phyloP scores from a whole-genome alignment of 805 yeast genomes.

The Candida odintsovae region DNA sequence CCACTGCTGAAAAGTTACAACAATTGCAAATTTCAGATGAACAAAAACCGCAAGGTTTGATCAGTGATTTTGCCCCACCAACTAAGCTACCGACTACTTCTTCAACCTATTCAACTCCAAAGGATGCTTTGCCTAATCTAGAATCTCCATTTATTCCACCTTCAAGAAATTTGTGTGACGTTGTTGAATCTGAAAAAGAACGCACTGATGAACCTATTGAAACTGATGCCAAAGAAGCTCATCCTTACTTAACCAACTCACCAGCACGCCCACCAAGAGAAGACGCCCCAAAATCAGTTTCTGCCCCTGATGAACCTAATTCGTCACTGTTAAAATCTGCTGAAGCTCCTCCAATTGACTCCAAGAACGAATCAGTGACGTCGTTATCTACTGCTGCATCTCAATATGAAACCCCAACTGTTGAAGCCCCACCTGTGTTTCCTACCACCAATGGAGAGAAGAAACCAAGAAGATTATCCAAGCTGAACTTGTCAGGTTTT shows the following conservation, averaged over 20 bases:
- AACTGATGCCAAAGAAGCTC: background rate
- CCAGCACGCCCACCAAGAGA: conserved; percentile 8
- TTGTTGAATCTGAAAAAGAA: background rate
- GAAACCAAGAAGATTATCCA: conserved; percentile 7
- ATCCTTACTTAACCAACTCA: conserved; percentile 16
- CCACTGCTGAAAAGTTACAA: background rate
- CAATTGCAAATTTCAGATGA: background rate
- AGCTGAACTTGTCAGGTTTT: conserved; percentile 4
- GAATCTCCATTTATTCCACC: conserved; percentile 1
- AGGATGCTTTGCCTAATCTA: background rate
- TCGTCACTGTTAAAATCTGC: background rate
- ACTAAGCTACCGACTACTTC: background rate
- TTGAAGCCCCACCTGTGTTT: conserved; percentile 6
- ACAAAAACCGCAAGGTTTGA: background rate
- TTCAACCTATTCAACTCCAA: background rate
- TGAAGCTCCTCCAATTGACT: conserved; percentile 1
- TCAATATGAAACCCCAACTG: conserved; percentile 14
- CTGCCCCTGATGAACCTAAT: background rate
- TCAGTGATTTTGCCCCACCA: background rate
- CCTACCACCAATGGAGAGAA: conserved; percentile 7
- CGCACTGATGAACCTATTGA: background rate
- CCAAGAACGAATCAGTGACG: background rate
- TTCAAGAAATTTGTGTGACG: background rate
- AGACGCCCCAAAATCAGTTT: background rate
- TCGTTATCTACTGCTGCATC: conserved; percentile 1